Evolutionary conservation across 257 asterid genomes (phyloP).

Genomic region (Nicotiana noctiflora): DNA sequence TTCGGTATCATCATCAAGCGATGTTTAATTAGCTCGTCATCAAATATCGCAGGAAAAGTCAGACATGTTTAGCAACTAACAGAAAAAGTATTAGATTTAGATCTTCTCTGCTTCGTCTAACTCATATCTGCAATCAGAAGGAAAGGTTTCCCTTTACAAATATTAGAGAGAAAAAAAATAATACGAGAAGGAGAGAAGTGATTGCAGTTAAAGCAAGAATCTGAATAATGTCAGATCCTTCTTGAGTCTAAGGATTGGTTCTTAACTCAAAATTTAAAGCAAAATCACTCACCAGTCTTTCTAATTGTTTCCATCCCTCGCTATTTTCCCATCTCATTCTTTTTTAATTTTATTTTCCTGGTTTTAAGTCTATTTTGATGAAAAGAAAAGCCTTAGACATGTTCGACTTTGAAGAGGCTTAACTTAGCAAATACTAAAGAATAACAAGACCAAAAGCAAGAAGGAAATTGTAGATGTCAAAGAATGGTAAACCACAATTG

Average conservation of each 20-base stretch:
- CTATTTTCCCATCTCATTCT: neutral
- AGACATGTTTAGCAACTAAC: neutral
- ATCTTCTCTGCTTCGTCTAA: neutral
- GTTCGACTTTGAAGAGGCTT: neutral
- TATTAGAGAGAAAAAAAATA: neutral
- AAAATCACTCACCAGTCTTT: neutral
- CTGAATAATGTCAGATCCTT: neutral
- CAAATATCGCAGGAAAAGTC: neutral
- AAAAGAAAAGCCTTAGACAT: neutral
- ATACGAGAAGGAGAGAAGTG: neutral
- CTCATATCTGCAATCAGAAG: neutral
- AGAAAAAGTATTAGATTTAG: neutral
- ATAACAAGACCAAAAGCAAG: neutral
- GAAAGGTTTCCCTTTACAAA: neutral
- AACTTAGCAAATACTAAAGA: neutral
- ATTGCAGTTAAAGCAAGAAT: neutral
- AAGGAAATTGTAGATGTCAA: neutral
- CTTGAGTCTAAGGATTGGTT: neutral
- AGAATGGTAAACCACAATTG: neutral
- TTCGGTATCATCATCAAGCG: neutral
- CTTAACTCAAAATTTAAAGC: neutral
- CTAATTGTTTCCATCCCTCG: neutral
- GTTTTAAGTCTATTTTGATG: neutral
- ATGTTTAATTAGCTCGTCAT: neutral
- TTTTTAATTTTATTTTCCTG: neutral